Evolutionary conservation across 352 stramenopile species (phyloP).

Genomic region (Chrysophaeum taylorii): DNA sequence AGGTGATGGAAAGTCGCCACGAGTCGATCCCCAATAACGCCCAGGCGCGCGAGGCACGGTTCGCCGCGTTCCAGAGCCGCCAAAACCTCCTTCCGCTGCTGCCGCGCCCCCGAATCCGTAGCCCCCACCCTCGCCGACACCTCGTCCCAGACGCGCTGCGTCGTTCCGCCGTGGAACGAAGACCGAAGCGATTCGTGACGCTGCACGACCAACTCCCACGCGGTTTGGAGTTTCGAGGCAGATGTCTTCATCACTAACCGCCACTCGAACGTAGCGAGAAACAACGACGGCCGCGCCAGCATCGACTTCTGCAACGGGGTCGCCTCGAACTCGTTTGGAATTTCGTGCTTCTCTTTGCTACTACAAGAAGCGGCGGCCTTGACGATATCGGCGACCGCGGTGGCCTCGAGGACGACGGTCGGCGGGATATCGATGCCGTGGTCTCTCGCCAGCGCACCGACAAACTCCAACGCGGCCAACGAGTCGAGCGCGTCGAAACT

Average conservation of each 20-base stretch:
- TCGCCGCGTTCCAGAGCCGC: background rate
- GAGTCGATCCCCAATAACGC: background rate
- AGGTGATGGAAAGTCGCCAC: background rate
- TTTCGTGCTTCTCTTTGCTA: background rate
- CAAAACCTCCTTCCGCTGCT: background rate
- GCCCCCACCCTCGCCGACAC: background rate
- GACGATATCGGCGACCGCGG: background rate
- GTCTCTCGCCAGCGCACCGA: background rate
- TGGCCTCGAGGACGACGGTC: background rate
- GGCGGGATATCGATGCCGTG: background rate
- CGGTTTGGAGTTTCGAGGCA: background rate
- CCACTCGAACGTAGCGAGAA: slow-evolving; percentile 18
- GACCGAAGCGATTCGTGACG: background rate
- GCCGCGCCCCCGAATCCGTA: background rate
- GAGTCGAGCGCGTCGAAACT: too few species aligned
- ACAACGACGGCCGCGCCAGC: background rate
- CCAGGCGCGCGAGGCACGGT: background rate
- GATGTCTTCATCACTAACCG: background rate
- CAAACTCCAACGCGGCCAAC: background rate
- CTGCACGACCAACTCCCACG: background rate
- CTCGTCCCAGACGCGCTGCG: background rate
- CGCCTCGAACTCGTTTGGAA: background rate
- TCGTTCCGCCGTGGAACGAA: background rate
- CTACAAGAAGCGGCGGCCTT: background rate
- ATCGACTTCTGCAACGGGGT: slow-evolving; percentile 13